Base-by-base conservation (phyloP, 2,329 filamentous ascomycete genomes). In the Cordyceps fumosorosea region DNA sequence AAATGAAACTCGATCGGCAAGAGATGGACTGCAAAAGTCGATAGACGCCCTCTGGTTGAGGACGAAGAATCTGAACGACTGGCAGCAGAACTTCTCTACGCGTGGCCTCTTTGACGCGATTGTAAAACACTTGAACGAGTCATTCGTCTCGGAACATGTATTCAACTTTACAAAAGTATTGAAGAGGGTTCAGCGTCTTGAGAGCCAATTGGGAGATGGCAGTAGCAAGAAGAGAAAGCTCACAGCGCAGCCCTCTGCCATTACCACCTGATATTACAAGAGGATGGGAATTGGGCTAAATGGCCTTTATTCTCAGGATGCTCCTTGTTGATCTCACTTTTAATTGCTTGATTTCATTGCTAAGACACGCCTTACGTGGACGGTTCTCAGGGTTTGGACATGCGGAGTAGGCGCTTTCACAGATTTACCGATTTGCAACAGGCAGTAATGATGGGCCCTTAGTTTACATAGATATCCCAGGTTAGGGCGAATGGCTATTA, bases 81-180 rank as follows among this genome's bases (percentile, higher is more conserved):
- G 81, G 64, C 84, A 77, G 63, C 78, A 77, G 61, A 83, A 81
- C 65, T 69, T 86, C 8, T 74, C 69, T 22, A 79, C 80, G 1
- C 77, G 73, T 52, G 66, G 71, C 2, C 69, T 82, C 29, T 77
- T 75, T 16, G 70, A 74, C 6, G 70, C 70, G 1, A 78, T 83
- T 10, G 65, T 78, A 4, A 69, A 69, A 1, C 69, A 77, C 14
- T 69, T 81, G 32, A 70, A 73, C 47, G 12, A 20, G 45, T 32
- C 26, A 3, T 60, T 60, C 16, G 6, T 54, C 5, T 18, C 20
- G 14, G 37, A 60, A n/a, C 50, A 54, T 16, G 7, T 45, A 7
- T 42, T n/a, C 11, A 37, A 4, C 18, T 16, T 60, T n/a, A n/a
- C 3, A 12, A 12, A 16, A n/a, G 5, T 60, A 8, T 18, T 24